Evolutionary conservation across 176 grass and related monocot species (phyloP), one percentile per base, ranked within the genome.

Genomic region (Carex cristatella): DNA sequence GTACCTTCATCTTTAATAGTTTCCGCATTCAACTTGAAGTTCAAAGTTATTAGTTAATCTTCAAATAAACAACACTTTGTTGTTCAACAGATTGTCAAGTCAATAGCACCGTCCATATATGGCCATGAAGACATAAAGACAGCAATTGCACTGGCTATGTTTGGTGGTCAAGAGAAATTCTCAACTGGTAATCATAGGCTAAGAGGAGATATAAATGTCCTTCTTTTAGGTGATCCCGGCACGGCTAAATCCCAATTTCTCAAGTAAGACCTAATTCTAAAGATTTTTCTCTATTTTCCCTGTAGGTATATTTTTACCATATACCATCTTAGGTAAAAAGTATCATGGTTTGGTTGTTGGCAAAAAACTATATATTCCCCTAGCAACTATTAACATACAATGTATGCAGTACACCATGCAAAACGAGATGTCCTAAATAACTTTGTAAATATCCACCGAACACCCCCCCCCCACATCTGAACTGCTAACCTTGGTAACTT

Each of bases 191-290:
- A 99, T 14, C 96, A 99, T 92, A 87, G 91, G 6, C 58, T 99
- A 74, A 95, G 96, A 87, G 96, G 96, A 2, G 96, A 99, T 86
- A 95, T 99, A 66, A 99, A 99, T 85, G 90, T 94, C 69, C 96
- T 99, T 63, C 96, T 99, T 42, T 69, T 99, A 16, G 96, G 96
- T 74, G 96, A 99, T 85, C 96, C 96, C 42, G 93, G 96, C 85
- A 99, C 96, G 66, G 96, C 96, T n/a, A 99, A 99, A 94, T 99
- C 96, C 2, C 96, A 99, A 81, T 99, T 99, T 86, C 91, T 99
- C 44, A 99, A 99, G 96, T 99, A 95, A 95, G 91, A 35, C 56
- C 49, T 58, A 58, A 57, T 78, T 57, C 11, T 18, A 18, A 32
- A 49, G 60, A 18, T n/a, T 58, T 49, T 59, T 82, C 3, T 82